Base-by-base conservation (phyloP, 768 basidiomycete species). In the Hemileccinum impolitum region DNA sequence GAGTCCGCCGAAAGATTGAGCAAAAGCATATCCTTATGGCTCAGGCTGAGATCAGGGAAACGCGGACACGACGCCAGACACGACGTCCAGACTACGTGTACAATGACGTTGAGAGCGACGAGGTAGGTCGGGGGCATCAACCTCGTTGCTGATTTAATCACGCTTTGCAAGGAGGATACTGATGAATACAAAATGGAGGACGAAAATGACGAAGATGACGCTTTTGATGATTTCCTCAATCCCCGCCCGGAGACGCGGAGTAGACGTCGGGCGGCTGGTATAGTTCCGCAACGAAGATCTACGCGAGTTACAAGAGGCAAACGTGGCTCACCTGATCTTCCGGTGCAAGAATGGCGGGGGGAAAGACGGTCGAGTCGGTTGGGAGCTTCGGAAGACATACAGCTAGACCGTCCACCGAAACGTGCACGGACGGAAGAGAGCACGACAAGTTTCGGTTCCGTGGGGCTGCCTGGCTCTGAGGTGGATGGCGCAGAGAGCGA, bases 1-100 rank as follows among this genome's bases (percentile, higher is more conserved):
- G 78, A 61, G 80, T 75, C 19, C 78, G 82, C 53, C 81, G 77
- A 70, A 86, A 82, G 69, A 74, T 87, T 42, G 82, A 90, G 60
- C 82, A 87, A 62, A 77, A 76, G 40, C 75, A 80, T 39, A 63
- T 81, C 34, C 70, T 84, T 49, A 70, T 84, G 54, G 87, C 83
- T 17, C 87, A 90, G 64, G 82, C 85, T 32, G 89, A 90, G 64
- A 70, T 90, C 50, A 79, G 89, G 53, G 81, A 84, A 66, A 91
- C 88, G 23, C 78, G 90, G 51, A 91, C 90, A 17, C 77, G 89
- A 51, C 76, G 85, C 45, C 78, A 80, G 68, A 82, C 84, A 3
- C 78, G 78, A 37, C 82, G 79, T 54, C 86, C 87, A 40, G 86
- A 90, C 72, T 93, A 93, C 68, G 87, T 87, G 44, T 90, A 91